Evolutionary conservation across 148 eudicot species (phyloP).

Genomic region (Mesembryanthemum crystallinum): DNA sequence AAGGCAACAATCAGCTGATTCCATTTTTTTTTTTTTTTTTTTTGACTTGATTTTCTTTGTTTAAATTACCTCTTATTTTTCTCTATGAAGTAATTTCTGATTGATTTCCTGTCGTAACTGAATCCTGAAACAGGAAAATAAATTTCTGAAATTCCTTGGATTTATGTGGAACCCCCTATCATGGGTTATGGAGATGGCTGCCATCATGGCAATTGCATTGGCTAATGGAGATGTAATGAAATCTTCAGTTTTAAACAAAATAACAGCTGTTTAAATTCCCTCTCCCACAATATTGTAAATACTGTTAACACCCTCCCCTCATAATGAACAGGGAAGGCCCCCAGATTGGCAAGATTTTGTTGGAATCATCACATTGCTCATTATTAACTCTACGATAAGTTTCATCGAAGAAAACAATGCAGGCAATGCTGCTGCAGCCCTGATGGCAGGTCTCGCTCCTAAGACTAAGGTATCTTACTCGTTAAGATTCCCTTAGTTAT

Average conservation of each 20-base stretch:
- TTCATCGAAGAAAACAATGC: conserved; percentile 80
- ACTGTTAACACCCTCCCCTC: not conserved
- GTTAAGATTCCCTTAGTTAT: no score
- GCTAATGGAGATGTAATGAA: conserved; percentile 69
- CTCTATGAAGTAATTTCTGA: not conserved
- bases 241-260: not conserved
- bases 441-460: conserved; percentile 90
- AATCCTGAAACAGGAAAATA: conserved; percentile 49
- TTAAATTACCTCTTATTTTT: not conserved
- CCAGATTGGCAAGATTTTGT: conserved; percentile 85
- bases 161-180: conserved; percentile 91
- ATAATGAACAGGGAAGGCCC: conserved; percentile 49
- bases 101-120: not conserved
- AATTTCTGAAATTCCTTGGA: conserved; percentile 62
- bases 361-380: conserved; percentile 51
- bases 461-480: conserved; percentile 75
- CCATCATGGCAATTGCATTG: conserved; percentile 73
- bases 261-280: not conserved
- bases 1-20: conserved; percentile 30
- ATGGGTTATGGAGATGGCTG: conserved; percentile 88
- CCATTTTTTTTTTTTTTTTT: not conserved
- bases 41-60: not conserved
- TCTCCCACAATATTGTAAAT: not conserved
- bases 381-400: conserved; percentile 80
- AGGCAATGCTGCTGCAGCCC: conserved; percentile 80